phyloP scores from a whole-genome alignment of 164 flowering plant species.

The Kalanchoe fedtschenkoi region DNA sequence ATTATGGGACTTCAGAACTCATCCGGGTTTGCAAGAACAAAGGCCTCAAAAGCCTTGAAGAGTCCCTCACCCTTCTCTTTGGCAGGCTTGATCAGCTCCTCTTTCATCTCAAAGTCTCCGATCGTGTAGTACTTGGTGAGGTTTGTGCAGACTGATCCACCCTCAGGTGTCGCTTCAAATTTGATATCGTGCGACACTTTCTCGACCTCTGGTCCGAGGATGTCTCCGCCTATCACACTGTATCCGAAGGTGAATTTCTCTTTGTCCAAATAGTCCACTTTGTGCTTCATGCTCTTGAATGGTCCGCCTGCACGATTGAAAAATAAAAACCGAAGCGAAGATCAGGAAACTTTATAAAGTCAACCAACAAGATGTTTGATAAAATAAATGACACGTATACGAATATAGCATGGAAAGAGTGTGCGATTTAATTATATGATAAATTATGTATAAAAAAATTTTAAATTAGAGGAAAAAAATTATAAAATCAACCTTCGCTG shows the following conservation, averaged over 20 bases:
- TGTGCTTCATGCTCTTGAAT: slow-evolving; percentile 16
- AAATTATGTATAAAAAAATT: no score
- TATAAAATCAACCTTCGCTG: slow-evolving; percentile 18
- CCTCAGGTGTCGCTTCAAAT: slow-evolving; percentile 11
- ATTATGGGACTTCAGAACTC: background rate
- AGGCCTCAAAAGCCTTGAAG: slow-evolving; percentile 18
- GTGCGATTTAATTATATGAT: no score
- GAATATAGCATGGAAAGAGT: no score
- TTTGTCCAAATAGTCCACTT: slow-evolving; percentile 16
- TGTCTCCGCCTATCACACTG: slow-evolving; percentile 18
- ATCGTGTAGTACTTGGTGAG: slow-evolving; percentile 12
- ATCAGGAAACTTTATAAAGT: no score
- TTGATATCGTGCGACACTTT: slow-evolving; percentile 15
- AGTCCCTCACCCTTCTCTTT: slow-evolving; percentile 15
- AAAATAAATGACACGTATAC: no score
- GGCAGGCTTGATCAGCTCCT: slow-evolving; percentile 20
- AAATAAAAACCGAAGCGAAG: no score
- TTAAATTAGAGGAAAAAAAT: no score
- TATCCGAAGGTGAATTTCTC: slow-evolving; percentile 14
- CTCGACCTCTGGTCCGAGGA: slow-evolving; percentile 9
- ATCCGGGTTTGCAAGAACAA: slow-evolving; percentile 19
- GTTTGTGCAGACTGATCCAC: slow-evolving; percentile 22
- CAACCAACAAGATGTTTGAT: no score
- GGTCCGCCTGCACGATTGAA: slow-evolving; percentile 21
- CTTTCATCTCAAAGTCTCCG: slow-evolving; percentile 11